These are phyloP conservation scores for Neurospora hispaniola DNA, from an alignment of 495 filamentous ascomycete species.

Conservation along the genomic window DNA sequence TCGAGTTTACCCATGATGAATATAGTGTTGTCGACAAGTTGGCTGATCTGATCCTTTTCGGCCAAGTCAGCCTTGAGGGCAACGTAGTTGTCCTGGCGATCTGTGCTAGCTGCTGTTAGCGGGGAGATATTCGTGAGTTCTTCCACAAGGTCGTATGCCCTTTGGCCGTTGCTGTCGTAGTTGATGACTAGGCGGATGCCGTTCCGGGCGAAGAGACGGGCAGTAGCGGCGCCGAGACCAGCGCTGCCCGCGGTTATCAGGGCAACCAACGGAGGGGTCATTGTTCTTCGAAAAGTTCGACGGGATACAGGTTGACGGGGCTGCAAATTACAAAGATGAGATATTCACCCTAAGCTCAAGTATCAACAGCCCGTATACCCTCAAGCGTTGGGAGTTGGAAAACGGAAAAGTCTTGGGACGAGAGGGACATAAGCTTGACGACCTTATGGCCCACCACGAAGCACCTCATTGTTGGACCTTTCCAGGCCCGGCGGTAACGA, in stretches of 20 bases:
- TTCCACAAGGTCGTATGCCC: conserved; percentile 32
- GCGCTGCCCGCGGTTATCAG: conserved; percentile 47
- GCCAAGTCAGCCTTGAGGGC: conserved; percentile 41
- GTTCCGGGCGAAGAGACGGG: conserved; percentile 36
- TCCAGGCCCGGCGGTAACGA: neutral
- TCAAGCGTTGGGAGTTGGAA: neutral
- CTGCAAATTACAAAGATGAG: neutral
- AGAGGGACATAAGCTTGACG: neutral
- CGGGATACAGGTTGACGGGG: neutral
- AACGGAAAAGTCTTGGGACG: neutral
- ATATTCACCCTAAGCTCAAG: neutral
- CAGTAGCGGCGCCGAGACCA: conserved; percentile 46
- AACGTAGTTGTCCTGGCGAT: conserved; percentile 16
- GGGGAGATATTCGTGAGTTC: conserved; percentile 28
- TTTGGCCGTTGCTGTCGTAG: conserved; percentile 35
- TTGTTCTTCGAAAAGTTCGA: neutral
- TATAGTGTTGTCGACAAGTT: conserved; percentile 34
- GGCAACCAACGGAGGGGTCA: conserved; percentile 23
- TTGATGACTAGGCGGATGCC: conserved; percentile 42
- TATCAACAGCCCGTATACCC: neutral
- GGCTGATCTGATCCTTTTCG: conserved; percentile 28
- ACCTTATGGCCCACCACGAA: neutral
- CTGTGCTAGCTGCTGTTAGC: neutral
- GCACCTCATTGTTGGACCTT: neutral
- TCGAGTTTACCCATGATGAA: conserved; percentile 39